Evolutionary conservation across 306 rosid genomes (phyloP), one percentile per base, ranked within the genome.

Genomic region (Quercus parvula): DNA sequence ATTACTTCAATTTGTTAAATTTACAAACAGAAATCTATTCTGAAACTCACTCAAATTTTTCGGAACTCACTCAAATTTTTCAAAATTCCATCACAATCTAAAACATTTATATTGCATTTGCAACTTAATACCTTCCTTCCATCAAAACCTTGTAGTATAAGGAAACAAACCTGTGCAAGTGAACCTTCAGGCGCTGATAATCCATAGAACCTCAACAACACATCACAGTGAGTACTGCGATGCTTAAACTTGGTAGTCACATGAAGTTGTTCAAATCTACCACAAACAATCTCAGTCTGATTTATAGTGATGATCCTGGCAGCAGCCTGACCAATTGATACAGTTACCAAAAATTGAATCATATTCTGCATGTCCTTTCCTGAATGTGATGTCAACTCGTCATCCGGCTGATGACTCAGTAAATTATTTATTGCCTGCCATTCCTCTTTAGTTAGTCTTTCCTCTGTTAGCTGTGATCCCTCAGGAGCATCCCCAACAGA

Each of bases 351-450:
- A 87, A 73, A 84, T 78, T 91, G 94, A 75, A 88, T 75, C 98
- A 89, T 85, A 81, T 91, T 93, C 86, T 90, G 99, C 76, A 66
- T 57, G 72, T 91, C 99, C 81, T 85, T 91, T 78, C 88, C 84
- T 38, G 92, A 81, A 69, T 81, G 88, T 79, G 81, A 46, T 66
- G 76, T 58, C 84, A 68, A 80, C 70, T 91, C 94, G 73, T 92
- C 98, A 59, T 91, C 97, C 11, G 94, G 93, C 84, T 93, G 98
- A 84, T 78, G 83, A 86, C 98, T 93, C 77, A 95, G 79, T 68
- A 95, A 84, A 87, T 93, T 95, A 81, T 91, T 91, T 55, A 95
- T 88, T 80, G 97, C 99, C 84, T 91, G 91, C 99, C 97, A 95
- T 85, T 95, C 99, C 81, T 94, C 98, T 79, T 87, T 94, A 14